phyloP scores from a whole-genome alignment of 2,329 filamentous ascomycete genomes.

The Cytospora schulzeri region DNA sequence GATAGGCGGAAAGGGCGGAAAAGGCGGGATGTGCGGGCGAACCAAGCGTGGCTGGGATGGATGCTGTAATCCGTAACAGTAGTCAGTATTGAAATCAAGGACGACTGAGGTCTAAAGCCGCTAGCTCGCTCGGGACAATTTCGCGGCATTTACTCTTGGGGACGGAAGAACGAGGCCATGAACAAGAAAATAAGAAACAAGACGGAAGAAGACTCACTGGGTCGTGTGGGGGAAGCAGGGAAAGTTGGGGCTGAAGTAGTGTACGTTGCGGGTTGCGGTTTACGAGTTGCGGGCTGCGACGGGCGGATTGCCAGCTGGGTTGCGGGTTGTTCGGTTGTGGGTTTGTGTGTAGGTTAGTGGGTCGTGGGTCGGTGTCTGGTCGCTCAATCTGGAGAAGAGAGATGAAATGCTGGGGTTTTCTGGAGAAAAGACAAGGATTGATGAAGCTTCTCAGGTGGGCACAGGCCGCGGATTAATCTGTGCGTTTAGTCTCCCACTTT shows the following conservation, averaged over 20 bases:
- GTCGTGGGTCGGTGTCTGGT: conserved; percentile 18
- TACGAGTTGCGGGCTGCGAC: too few species aligned
- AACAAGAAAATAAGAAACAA: background rate
- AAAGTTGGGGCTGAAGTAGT: background rate
- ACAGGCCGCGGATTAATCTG: background rate
- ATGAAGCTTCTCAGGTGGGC: background rate
- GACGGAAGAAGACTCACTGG: background rate
- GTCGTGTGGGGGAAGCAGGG: background rate
- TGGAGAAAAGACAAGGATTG: conserved; percentile 18
- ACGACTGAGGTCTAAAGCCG: conserved; percentile 14
- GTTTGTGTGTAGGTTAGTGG: background rate
- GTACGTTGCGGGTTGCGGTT: background rate
- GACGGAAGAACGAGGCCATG: background rate
- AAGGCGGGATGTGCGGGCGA: background rate
- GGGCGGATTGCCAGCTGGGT: background rate
- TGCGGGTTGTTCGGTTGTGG: background rate
- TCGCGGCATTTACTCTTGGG: background rate
- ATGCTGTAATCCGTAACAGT: background rate
- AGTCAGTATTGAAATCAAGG: conserved; percentile 1
- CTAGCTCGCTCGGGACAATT: conserved; percentile 15
- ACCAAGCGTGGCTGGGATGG: conserved; percentile 5
- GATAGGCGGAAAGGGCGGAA: background rate
- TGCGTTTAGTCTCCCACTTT: conserved; percentile 8
- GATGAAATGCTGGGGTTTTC: conserved; percentile 28
- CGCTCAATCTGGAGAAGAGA: conserved; percentile 26